These are phyloP conservation scores for Phytophthora tubulina DNA, from an alignment of 352 stramenopile genomes.

Conservation along the genomic window DNA sequence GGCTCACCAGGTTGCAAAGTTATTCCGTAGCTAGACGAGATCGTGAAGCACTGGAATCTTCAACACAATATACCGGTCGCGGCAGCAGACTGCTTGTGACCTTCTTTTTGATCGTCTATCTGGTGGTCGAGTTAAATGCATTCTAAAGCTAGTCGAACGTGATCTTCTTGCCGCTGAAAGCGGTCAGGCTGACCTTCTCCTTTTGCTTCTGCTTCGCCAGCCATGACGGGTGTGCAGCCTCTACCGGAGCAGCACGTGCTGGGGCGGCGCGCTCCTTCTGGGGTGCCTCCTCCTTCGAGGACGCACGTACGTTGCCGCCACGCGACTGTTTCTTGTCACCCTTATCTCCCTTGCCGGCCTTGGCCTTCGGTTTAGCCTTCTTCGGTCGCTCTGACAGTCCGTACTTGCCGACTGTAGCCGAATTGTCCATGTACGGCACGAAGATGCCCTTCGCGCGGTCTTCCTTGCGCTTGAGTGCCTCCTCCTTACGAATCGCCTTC, in stretches of 20 bases:
- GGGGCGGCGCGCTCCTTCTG: constrained; percentile 22
- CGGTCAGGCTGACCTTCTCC: constrained; percentile 72
- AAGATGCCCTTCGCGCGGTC: constrained; percentile 56
- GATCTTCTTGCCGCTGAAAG: constrained; percentile 88
- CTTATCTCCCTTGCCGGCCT: constrained; percentile 33
- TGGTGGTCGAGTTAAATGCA: constrained; percentile 19
- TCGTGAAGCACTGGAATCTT: constrained; percentile 8
- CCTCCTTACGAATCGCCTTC: constrained; percentile 81
- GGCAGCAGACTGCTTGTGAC: constrained; percentile 19
- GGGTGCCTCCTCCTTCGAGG: constrained; percentile 28
- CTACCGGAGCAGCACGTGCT: constrained; percentile 16
- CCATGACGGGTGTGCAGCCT: constrained; percentile 73
- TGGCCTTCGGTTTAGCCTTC: constrained; percentile 62
- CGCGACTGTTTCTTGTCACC: constrained; percentile 24
- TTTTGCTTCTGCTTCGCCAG: constrained; percentile 87
- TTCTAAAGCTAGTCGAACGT: constrained; percentile 60
- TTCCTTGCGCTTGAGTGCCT: constrained; percentile 57
- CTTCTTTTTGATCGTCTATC: constrained; percentile 32
- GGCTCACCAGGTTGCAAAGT: constrained; percentile 88
- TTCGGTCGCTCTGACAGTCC: constrained; percentile 81
- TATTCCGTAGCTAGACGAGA: constrained; percentile 67
- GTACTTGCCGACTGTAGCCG: constrained; percentile 57
- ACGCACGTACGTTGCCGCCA: constrained; percentile 19
- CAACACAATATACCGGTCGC: constrained; percentile 33
- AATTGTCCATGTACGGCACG: constrained; percentile 44